Conservation (phyloP, 345 rosid species). For the Salix viminalis region DNA sequence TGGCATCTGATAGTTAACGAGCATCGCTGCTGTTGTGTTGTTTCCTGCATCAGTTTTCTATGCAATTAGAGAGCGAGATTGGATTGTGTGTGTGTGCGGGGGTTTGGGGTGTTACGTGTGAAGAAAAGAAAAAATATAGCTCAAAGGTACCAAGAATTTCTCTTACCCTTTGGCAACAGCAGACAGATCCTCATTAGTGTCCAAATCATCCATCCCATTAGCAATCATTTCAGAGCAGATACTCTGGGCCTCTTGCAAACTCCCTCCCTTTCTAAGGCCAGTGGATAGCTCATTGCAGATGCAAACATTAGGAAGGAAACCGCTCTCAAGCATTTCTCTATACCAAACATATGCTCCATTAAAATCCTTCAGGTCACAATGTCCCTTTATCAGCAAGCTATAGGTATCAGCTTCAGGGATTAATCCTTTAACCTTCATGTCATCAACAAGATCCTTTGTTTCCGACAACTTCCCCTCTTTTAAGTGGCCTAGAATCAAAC, state of each 20-base stretch:
- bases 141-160: background rate
- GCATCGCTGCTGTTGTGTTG: background rate
- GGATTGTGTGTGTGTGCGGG: too few species aligned
- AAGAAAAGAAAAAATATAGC: background rate
- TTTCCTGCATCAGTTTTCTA: too few species aligned
- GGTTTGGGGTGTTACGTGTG: background rate
- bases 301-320: constrained; percentile 35
- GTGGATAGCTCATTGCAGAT: constrained; percentile 39
- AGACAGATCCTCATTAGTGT: constrained; percentile 9
- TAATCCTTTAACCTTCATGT: constrained; percentile 51
- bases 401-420: constrained; percentile 66
- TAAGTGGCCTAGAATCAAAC: constrained; percentile 57
- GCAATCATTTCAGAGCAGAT: constrained; percentile 48
- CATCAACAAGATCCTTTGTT: constrained; percentile 39
- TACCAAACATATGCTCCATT: constrained; percentile 63
- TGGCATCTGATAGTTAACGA: background rate
- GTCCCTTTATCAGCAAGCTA: constrained; percentile 51
- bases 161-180: constrained; percentile 13
- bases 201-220: constrained; percentile 37
- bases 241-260: constrained; percentile 45
- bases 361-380: constrained; percentile 48
- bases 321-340: constrained; percentile 60
- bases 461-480: constrained; percentile 41
- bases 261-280: constrained; percentile 59
- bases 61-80: too few species aligned